These are phyloP conservation scores for Eucalyptus cloeziana DNA, from an alignment of 345 rosid genomes.

Conservation along the genomic window DNA sequence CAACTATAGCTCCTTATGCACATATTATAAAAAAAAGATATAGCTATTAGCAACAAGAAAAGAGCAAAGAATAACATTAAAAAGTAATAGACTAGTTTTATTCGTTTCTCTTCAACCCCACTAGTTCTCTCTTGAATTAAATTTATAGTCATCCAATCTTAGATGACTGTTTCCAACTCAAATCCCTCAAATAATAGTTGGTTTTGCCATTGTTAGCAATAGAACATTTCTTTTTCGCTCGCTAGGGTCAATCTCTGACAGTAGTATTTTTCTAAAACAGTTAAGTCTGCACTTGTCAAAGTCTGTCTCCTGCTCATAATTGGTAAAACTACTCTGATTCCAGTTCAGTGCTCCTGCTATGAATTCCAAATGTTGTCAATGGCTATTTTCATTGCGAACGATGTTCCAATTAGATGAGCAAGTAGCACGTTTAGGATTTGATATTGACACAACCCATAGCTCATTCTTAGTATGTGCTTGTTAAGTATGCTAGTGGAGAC, in stretches of 20 bases:
- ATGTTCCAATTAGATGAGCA: neutral
- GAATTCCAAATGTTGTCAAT: neutral
- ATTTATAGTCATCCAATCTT: neutral
- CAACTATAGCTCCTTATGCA: accelerated
- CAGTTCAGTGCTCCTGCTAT: neutral
- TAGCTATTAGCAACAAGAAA: neutral
- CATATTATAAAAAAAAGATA: too few species aligned
- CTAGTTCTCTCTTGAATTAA: neutral
- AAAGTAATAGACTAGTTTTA: neutral
- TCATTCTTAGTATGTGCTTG: neutral
- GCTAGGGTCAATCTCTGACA: neutral
- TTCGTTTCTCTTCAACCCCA: neutral
- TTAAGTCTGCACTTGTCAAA: neutral
- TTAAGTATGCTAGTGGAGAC: neutral
- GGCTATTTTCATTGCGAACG: neutral
- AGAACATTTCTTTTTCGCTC: neutral
- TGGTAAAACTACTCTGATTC: neutral
- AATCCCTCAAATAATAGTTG: neutral
- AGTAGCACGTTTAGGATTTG: neutral
- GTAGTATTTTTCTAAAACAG: neutral
- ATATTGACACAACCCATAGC: neutral
- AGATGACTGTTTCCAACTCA: neutral
- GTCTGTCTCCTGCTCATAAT: neutral
- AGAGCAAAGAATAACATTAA: neutral
- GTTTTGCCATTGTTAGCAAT: neutral